phyloP scores from a whole-genome alignment of 495 filamentous ascomycete species.

The Pyrenula massariospora region DNA sequence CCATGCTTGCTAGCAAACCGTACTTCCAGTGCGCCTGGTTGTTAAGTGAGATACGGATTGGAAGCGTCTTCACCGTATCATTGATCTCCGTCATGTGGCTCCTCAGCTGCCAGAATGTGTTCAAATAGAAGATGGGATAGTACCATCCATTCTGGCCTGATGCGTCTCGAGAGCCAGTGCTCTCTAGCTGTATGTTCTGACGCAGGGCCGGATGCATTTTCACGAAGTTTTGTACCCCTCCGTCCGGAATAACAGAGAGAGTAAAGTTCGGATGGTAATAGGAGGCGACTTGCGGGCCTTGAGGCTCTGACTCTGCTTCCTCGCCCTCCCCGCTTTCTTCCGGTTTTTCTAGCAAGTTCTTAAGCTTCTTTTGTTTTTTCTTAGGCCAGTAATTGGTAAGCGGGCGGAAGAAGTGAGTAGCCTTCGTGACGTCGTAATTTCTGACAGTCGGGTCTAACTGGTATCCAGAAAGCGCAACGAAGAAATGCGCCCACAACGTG shows the following conservation, averaged over 20 bases:
- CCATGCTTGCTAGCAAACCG: slow-evolving; percentile 67
- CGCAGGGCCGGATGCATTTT: slow-evolving; percentile 61
- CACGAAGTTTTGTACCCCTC: slow-evolving; percentile 53
- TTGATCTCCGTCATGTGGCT: slow-evolving; percentile 87
- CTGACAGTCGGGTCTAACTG: slow-evolving; percentile 61
- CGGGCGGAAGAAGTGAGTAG: slow-evolving; percentile 73
- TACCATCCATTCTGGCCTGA: slow-evolving; percentile 92
- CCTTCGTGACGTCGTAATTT: slow-evolving; percentile 58
- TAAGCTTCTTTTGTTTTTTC: slow-evolving; percentile 86
- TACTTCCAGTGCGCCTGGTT: slow-evolving; percentile 89
- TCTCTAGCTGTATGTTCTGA: slow-evolving; percentile 68
- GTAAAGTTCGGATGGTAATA: slow-evolving; percentile 97
- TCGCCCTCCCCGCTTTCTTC: slow-evolving; percentile 40
- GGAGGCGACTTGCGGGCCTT: slow-evolving; percentile 50
- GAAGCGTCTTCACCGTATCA: slow-evolving; percentile 73
- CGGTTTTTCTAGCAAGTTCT: slow-evolving; percentile 60
- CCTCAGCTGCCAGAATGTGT: slow-evolving; percentile 94
- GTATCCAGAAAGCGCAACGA: slow-evolving; percentile 62
- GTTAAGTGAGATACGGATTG: slow-evolving; percentile 72
- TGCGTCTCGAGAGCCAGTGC: slow-evolving; percentile 59
- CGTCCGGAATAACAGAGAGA: slow-evolving; percentile 73
- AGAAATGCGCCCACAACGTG: slow-evolving; percentile 90
- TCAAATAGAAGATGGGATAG: slow-evolving; percentile 83
- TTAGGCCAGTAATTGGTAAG: slow-evolving; percentile 82
- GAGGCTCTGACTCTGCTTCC: slow-evolving; percentile 41